Conservation (phyloP, 106 monocot genomes). For the Dendrobium officinale region DNA sequence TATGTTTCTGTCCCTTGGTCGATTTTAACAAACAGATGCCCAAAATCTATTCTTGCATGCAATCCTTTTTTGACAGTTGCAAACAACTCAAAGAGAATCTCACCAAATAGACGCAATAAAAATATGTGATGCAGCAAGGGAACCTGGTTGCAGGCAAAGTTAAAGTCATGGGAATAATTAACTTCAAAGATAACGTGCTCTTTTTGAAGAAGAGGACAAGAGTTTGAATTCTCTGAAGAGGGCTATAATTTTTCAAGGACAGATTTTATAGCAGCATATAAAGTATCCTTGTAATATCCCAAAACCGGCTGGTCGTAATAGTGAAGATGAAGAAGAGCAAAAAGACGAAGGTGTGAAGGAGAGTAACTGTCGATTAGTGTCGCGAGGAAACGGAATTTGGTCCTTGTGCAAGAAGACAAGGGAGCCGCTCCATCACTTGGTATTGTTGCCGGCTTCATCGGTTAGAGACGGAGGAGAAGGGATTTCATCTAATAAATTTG, state of each 20-base stretch:
- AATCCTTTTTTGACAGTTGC: not conserved
- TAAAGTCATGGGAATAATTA: not conserved
- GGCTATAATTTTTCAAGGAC: not conserved
- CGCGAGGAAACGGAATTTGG: too few relatives aligned
- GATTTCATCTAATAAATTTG: too few relatives aligned
- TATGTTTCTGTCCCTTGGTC: not conserved
- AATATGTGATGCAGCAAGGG: not conserved
- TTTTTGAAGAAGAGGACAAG: not conserved
- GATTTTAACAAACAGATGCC: not conserved
- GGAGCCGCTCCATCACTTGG: too few relatives aligned
- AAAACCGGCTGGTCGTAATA: too few relatives aligned
- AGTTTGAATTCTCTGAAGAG: not conserved
- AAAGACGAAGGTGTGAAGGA: too few relatives aligned
- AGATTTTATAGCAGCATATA: not conserved
- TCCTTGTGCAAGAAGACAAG: too few relatives aligned
- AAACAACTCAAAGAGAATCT: not conserved
- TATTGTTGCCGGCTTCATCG: too few relatives aligned
- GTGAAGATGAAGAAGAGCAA: too few relatives aligned
- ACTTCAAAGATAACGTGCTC: not conserved
- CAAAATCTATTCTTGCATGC: not conserved
- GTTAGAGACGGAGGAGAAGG: too few relatives aligned
- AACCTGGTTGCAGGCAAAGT: not conserved
- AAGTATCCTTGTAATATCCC: too few relatives aligned
- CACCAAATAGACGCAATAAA: not conserved
- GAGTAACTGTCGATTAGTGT: too few relatives aligned